phyloP scores from a whole-genome alignment of 805 yeast genomes.

The Huiozyma naganishii region DNA sequence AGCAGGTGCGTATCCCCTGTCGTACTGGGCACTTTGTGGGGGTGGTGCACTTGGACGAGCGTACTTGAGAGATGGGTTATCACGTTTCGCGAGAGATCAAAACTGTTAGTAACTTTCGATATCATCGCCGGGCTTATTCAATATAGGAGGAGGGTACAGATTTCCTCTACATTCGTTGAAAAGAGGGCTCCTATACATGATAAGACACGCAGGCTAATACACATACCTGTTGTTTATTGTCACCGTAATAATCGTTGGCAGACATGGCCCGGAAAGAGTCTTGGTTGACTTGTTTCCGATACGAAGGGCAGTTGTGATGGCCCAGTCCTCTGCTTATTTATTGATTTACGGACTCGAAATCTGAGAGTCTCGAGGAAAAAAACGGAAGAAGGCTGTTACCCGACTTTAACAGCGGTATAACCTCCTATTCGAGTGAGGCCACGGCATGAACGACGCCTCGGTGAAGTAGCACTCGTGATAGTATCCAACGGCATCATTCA shows the following conservation, averaged over 20 bases:
- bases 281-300: conserved; percentile 1
- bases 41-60: conserved; percentile 24
- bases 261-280: conserved; percentile 16
- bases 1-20: conserved; percentile 7
- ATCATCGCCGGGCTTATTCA: no score
- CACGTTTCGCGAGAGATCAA: background rate
- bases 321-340: no score
- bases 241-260: conserved; percentile 19
- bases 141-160: background rate
- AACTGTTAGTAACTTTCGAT: background rate
- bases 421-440: no score
- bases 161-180: background rate
- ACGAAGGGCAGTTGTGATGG: no score
- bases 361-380: no score
- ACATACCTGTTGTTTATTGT: conserved; percentile 8
- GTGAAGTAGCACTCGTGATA: no score
- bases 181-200: background rate
- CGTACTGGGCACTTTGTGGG: conserved; percentile 9
- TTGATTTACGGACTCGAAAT: no score
- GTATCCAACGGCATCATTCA: no score
- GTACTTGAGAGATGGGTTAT: conserved; percentile 6
- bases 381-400: no score
- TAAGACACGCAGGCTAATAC: background rate
- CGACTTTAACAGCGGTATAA: no score
- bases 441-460: no score